Percentiles rank a stretch among this genome's conserved stretches.
phyloP scores from a whole-genome alignment of 306 rosid species.

The Prunus padus region DNA sequence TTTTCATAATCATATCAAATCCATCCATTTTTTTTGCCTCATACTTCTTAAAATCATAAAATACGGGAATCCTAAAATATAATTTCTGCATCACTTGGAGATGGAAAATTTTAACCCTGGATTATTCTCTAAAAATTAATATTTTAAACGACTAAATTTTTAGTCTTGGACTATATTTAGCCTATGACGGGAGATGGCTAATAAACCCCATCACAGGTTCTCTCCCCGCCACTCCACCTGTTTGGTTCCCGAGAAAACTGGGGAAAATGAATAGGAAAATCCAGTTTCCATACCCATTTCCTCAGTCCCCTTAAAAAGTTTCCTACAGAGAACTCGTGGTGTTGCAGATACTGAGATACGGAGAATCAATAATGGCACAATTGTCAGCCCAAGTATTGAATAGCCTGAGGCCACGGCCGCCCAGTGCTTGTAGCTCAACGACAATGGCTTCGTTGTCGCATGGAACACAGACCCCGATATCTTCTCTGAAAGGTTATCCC shows the following conservation, averaged over 20 bases:
- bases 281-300: background rate
- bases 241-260: background rate
- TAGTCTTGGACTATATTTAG: too few species aligned
- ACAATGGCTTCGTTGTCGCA: conserved; percentile 10
- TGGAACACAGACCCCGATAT: background rate
- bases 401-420: conserved; percentile 11
- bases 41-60: too few species aligned
- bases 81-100: too few species aligned
- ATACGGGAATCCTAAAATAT: too few species aligned
- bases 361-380: conserved; percentile 18
- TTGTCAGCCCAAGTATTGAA: conserved; percentile 13
- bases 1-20: too few species aligned
- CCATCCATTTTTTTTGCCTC: too few species aligned
- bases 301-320: background rate
- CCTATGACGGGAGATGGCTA: too few species aligned
- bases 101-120: too few species aligned
- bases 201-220: background rate
- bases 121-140: too few species aligned
- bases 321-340: background rate
- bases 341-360: background rate
- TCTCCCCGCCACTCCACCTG: conserved; percentile 20
- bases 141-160: too few species aligned
- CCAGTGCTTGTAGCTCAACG: background rate
- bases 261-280: background rate
- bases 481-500: conserved; percentile 1